Evolutionary conservation across 305 asterid genomes (phyloP), one percentile per base, ranked within the genome.

Genomic region (Solanum aculeatissimum): DNA sequence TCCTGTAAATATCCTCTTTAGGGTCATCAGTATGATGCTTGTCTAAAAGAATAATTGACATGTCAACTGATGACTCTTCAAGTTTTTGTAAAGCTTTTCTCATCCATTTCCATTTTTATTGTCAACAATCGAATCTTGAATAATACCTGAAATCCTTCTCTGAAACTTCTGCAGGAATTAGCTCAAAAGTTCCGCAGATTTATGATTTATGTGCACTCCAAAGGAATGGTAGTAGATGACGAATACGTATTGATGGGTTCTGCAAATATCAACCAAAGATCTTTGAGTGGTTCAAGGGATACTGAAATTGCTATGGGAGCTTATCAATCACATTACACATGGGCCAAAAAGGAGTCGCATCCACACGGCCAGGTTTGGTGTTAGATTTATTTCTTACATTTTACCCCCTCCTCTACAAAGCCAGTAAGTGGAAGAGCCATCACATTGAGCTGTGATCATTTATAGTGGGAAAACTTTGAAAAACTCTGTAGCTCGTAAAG

Each of bases 241-340:
- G 93, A 91, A 88, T 89, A 91, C 47, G 93, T 92, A 66, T 80
- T 91, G 79, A 35, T 93, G 74, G 96, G 96, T 71, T 91, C 94
- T 10, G 96, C 96, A 81, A 93, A 93, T 83, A 91, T 93, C 51
- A 93, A 93, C 86, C 93, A 93, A 87, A 91, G 96, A 63, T 93
- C 96, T 2, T 86, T 93, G 94, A 92, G 90, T 75, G 96, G 96
- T 80, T 87, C 92, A 29, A 89, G 93, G 86, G 96, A 93, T 84
- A 92, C 95, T 8, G 95, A 93, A 86, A 91, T 92, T 25, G 96
- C 94, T 15, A 93, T 93, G 93, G 96, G 96, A 3, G 91, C 96
- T 25, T 93, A 93, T 86, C 94, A 93, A 80, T 93, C 94, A 35
- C 90, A 87, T 86, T 82, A 91, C 88, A 93, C 93, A 29, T 93